A percentile compares a stretch with the other conserved stretches of the same genome.
Conservation (phyloP, 2,329 filamentous ascomycete genomes). For the Ciborinia camelliae region DNA sequence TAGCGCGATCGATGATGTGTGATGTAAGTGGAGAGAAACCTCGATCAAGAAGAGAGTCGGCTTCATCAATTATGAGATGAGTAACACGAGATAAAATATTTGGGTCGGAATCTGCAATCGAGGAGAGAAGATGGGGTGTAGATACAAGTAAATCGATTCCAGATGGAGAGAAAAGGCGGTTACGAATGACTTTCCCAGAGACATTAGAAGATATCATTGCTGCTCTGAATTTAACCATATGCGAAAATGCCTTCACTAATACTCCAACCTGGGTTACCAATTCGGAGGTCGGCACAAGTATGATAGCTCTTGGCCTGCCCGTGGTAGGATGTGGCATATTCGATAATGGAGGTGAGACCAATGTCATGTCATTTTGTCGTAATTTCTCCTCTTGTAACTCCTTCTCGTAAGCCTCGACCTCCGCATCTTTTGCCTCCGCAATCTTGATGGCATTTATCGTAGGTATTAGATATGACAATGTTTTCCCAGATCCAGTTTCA, state of each 20-base stretch:
- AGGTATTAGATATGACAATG: constrained; percentile 85
- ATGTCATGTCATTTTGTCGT: constrained; percentile 57
- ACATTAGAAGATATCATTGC: constrained; percentile 77
- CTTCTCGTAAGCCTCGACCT: constrained; percentile 56
- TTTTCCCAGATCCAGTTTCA: constrained; percentile 97
- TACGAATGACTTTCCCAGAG: constrained; percentile 75
- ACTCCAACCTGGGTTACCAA: constrained; percentile 82
- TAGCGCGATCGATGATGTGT: constrained; percentile 74
- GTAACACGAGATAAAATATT: constrained; percentile 89
- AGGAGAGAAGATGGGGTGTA: constrained; percentile 84
- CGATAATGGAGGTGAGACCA: constrained; percentile 54
- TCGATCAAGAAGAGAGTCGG: constrained; percentile 90
- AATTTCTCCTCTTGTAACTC: constrained; percentile 55
- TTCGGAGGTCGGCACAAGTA: constrained; percentile 89
- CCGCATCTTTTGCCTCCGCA: constrained; percentile 60
- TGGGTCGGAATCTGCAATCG: constrained; percentile 84
- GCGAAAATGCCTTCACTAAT: constrained; percentile 77
- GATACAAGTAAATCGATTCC: constrained; percentile 84
- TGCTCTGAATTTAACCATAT: constrained; percentile 82
- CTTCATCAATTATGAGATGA: constrained; percentile 89
- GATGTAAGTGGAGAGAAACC: constrained; percentile 84
- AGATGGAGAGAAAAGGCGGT: constrained; percentile 72
- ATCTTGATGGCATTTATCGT: constrained; percentile 81
- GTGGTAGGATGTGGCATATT: constrained; percentile 69
- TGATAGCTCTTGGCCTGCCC: constrained; percentile 76